Percentiles rank a stretch among this genome's conserved stretches.
These are phyloP conservation scores for Grosmannia serpens DNA, from an alignment of 2,329 filamentous ascomycete species.

Conservation along the genomic window DNA sequence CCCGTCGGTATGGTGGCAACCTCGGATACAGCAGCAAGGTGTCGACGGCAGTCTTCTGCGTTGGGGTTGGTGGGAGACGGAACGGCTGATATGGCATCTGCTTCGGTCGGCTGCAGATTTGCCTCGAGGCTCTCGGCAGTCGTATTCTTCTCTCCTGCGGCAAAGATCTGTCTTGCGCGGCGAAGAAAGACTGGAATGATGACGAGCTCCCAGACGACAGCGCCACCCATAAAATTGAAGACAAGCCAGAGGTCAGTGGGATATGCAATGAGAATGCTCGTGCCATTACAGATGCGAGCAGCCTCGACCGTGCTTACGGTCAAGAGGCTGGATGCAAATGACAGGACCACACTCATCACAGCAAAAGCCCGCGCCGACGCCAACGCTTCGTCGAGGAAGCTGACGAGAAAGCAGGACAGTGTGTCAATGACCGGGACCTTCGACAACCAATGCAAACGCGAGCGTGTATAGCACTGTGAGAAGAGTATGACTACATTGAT, in stretches of 20 bases:
- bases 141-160: slow-evolving; percentile 9
- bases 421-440: slow-evolving; percentile 33
- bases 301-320: slow-evolving; percentile 39
- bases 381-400: slow-evolving; percentile 35
- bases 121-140: slow-evolving; percentile 5
- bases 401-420: slow-evolving; percentile 36
- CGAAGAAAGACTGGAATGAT: slow-evolving; percentile 38
- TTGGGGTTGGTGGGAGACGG: slow-evolving; percentile 4
- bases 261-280: slow-evolving; percentile 19
- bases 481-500: slow-evolving; percentile 40
- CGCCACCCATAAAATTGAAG: slow-evolving; percentile 36
- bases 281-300: slow-evolving; percentile 27
- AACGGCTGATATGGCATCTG: slow-evolving; percentile 2
- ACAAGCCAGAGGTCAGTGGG: slow-evolving; percentile 32
- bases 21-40: slow-evolving; percentile 34
- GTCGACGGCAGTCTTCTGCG: slow-evolving; percentile 19
- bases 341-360: slow-evolving; percentile 29
- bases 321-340: slow-evolving; percentile 34
- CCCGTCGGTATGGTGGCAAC: slow-evolving; percentile 43
- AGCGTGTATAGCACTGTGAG: slow-evolving; percentile 39
- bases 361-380: slow-evolving; percentile 27
- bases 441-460: slow-evolving; percentile 31
- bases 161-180: slow-evolving; percentile 25
- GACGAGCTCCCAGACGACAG: slow-evolving; percentile 39
- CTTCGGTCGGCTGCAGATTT: slow-evolving; percentile 5